These are phyloP conservation scores for Thelonectria rubi DNA, from an alignment of 2,329 filamentous ascomycete species.

Conservation along the genomic window DNA sequence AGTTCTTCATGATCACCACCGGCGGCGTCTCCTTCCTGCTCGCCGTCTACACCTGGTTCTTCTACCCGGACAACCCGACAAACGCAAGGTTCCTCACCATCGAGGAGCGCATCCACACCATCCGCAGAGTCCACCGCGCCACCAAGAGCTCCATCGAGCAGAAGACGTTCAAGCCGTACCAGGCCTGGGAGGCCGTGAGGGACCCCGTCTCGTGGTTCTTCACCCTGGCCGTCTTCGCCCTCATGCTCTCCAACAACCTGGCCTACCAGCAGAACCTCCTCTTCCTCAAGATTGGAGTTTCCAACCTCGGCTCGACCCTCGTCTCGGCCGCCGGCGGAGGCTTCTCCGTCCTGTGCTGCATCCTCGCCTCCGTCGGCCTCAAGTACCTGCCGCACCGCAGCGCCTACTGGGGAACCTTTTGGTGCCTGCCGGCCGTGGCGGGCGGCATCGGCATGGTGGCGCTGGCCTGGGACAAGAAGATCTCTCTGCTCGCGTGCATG, in stretches of 20 bases:
- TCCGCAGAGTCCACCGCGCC: slow-evolving; percentile 42
- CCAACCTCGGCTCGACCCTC: slow-evolving; percentile 24
- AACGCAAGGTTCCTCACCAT: slow-evolving; percentile 37
- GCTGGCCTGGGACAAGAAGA: slow-evolving; percentile 26
- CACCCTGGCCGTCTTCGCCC: slow-evolving; percentile 42
- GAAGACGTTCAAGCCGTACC: slow-evolving; percentile 46
- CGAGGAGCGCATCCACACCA: slow-evolving; percentile 42
- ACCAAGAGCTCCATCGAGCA: slow-evolving; percentile 48
- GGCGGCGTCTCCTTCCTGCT: slow-evolving; percentile 28
- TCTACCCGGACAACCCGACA: slow-evolving; percentile 28
- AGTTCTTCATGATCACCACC: slow-evolving; percentile 32
- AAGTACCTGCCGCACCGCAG: slow-evolving; percentile 29
- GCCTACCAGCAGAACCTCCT: slow-evolving; percentile 48
- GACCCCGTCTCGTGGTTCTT: slow-evolving; percentile 46
- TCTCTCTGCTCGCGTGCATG: slow-evolving; percentile 43
- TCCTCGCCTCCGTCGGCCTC: slow-evolving; percentile 30
- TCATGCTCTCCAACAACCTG: slow-evolving; percentile 51
- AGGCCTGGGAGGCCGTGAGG: slow-evolving; percentile 43
- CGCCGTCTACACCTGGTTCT: slow-evolving; percentile 25
- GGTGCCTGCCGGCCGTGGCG: slow-evolving; percentile 36
- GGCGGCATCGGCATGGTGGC: slow-evolving; percentile 39
- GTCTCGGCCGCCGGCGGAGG: slow-evolving; percentile 30
- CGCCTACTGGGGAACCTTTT: slow-evolving; percentile 34
- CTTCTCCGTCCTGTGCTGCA: slow-evolving; percentile 28
- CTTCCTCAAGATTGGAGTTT: slow-evolving; percentile 29